Base-by-base conservation (phyloP, 495 filamentous ascomycete species). In the Diplogelasinospora grovesii region DNA sequence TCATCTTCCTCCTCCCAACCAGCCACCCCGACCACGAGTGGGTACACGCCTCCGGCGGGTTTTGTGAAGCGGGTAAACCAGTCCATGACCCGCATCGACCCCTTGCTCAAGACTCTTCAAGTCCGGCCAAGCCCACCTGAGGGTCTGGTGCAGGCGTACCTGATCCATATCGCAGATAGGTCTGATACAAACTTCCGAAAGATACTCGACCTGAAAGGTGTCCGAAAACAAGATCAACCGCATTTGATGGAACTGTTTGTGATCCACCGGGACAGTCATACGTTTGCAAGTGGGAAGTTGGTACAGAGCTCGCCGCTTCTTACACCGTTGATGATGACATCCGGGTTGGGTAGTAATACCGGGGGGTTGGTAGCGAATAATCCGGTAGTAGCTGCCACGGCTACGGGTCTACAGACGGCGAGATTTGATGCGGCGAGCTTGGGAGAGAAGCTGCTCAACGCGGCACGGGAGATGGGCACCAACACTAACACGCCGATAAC, bases 131-230 rank as follows among this genome's bases (percentile, higher is more conserved):
- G 80, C 8, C 93, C 92, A 1, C 79, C 89, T 1, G 92, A 98
- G 66, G 92, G 86, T 4, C 81, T 98, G 21, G 88, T 97, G 3
- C 92, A 96, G 66, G 93, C 90, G 32, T 98, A 98, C 62, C 79
- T 97, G 22, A 86, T 93, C 57, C 86, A 95, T 64, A 89, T 97
- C 48, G 86, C 81, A 52, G 89, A 95, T 67, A 76, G 78, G 34
- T 89, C 82, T 60, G 86, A 96, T 58, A 76, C 82, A 45, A 98
- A 98, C 69, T 98, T 98, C 78, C 79, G 83, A 48, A 95, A 95
- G 64, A 85, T 98, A 43, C 82, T 98, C 25, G 92, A 98, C 33
- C 74, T 95, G 46, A 94, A 95, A 54, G 86, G 86, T 41, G 82
- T 95, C 45, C 75, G 84, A 50, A 84, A 83, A 45, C 72, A 74